Evolutionary conservation across 345 rosid species (phyloP).

Genomic region (Pistacia atlantica): DNA sequence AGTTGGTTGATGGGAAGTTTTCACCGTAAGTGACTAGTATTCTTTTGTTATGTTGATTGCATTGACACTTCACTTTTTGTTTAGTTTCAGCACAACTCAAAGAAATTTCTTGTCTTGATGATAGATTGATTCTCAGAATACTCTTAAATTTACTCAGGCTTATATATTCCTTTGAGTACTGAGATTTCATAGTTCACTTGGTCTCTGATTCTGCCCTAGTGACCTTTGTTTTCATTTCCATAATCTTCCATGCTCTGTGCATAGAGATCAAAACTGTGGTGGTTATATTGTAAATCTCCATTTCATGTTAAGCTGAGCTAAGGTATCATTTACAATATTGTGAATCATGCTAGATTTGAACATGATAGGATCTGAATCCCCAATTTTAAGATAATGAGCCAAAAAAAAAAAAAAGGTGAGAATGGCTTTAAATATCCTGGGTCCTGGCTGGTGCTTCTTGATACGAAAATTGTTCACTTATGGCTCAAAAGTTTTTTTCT

Average conservation of each 20-base stretch:
- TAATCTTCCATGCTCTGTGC: constrained; percentile 1
- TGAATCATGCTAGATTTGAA: constrained; percentile 2
- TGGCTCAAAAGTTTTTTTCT: too few species aligned
- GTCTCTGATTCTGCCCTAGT: background rate
- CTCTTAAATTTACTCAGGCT: background rate
- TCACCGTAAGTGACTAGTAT: constrained; percentile 77
- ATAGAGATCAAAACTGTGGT: constrained; percentile 1
- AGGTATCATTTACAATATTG: background rate
- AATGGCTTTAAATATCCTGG: background rate
- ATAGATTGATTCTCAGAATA: background rate
- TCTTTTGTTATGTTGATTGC: background rate
- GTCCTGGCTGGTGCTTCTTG: too few species aligned
- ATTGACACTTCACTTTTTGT: background rate
- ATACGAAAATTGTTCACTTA: too few species aligned
- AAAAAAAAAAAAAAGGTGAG: background rate
- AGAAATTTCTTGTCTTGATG: background rate
- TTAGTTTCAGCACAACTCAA: background rate
- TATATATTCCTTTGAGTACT: background rate
- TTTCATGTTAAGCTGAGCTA: background rate
- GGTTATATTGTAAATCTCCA: background rate
- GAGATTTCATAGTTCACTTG: background rate
- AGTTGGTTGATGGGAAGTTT: constrained; percentile 99
- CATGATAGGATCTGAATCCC: background rate
- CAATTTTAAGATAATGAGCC: background rate
- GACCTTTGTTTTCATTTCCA: background rate